Evolutionary conservation across 2,329 filamentous ascomycete species (phyloP).

Genomic region (Neonectria hederae): DNA sequence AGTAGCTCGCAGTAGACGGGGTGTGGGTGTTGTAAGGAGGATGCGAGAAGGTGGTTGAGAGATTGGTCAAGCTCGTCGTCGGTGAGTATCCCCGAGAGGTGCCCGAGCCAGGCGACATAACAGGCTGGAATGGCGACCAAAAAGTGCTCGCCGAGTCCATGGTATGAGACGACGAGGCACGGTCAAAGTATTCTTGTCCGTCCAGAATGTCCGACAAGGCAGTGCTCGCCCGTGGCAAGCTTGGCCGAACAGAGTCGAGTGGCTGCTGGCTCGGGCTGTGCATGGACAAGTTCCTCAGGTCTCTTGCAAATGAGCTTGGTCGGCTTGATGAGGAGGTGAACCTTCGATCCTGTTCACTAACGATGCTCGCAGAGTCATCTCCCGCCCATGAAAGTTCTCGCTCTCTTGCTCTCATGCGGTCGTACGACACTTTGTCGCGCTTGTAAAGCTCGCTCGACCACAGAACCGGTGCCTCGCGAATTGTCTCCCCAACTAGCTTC

Average conservation of each 20-base stretch:
- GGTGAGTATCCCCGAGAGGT: slow-evolving; percentile 69
- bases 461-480: slow-evolving; percentile 84
- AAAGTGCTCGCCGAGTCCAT: slow-evolving; percentile 83
- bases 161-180: slow-evolving; percentile 73
- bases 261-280: slow-evolving; percentile 76
- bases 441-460: slow-evolving; percentile 93
- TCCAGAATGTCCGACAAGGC: slow-evolving; percentile 73
- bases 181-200: slow-evolving; percentile 75
- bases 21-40: slow-evolving; percentile 53
- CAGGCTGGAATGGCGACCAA: slow-evolving; percentile 86
- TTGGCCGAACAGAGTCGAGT: slow-evolving; percentile 74
- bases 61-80: slow-evolving; percentile 68
- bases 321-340: slow-evolving; percentile 55
- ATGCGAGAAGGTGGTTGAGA: slow-evolving; percentile 60
- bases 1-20: slow-evolving; percentile 58
- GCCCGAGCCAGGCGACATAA: slow-evolving; percentile 70
- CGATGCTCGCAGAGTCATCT: slow-evolving; percentile 63
- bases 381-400: slow-evolving; percentile 56
- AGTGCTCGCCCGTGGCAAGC: slow-evolving; percentile 64
- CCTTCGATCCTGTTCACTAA: slow-evolving; percentile 64
- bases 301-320: slow-evolving; percentile 63
- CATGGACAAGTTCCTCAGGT: slow-evolving; percentile 66
- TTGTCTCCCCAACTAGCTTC: slow-evolving; percentile 84
- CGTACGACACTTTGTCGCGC: slow-evolving; percentile 74
- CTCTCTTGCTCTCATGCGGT: slow-evolving; percentile 56